A percentile compares a stretch with the other conserved stretches of the same genome.
Evolutionary conservation across 2,329 filamentous ascomycete genomes (phyloP).

Genomic region (Ascosphaera apis): DNA sequence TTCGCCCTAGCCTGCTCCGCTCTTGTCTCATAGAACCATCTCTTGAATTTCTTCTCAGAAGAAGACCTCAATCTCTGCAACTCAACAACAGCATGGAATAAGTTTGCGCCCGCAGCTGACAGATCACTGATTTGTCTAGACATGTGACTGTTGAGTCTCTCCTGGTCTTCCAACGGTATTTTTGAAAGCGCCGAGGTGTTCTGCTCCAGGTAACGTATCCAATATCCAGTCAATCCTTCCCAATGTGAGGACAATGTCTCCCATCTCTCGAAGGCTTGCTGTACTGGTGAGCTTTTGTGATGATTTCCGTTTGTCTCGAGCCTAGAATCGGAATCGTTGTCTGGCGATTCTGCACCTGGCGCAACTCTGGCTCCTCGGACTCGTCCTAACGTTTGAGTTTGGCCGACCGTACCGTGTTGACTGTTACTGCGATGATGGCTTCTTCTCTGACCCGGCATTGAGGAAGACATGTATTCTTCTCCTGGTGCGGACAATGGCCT

Average conservation of each 20-base stretch:
- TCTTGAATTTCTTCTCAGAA: constrained; percentile 91
- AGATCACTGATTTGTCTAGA: constrained; percentile 87
- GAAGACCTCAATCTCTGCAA: constrained; percentile 80
- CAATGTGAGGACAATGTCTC: constrained; percentile 91
- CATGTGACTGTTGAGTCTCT: constrained; percentile 56
- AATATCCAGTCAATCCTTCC: constrained; percentile 93
- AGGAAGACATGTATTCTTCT: neutral
- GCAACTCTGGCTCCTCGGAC: constrained; percentile 4
- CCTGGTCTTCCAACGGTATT: constrained; percentile 31
- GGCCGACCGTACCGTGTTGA: constrained; percentile 1
- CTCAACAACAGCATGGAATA: constrained; percentile 95
- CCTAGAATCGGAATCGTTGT: constrained; percentile 10
- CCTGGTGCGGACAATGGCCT: neutral
- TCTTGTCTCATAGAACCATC: constrained; percentile 94
- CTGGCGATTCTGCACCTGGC: constrained; percentile 4
- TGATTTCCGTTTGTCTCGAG: neutral
- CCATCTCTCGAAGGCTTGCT: constrained; percentile 94
- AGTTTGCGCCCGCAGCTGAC: constrained; percentile 87
- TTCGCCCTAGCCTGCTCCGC: constrained; percentile 66
- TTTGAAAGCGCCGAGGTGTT: constrained; percentile 67
- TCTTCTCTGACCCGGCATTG: neutral
- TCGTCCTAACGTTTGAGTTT: constrained; percentile 4
- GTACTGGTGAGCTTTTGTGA: constrained; percentile 44
- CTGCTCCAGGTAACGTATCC: constrained; percentile 80
- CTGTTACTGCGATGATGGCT: constrained; percentile 3